Evolutionary conservation across 1,139 yeast genomes (phyloP).

Genomic region (Pichia sp.): DNA sequence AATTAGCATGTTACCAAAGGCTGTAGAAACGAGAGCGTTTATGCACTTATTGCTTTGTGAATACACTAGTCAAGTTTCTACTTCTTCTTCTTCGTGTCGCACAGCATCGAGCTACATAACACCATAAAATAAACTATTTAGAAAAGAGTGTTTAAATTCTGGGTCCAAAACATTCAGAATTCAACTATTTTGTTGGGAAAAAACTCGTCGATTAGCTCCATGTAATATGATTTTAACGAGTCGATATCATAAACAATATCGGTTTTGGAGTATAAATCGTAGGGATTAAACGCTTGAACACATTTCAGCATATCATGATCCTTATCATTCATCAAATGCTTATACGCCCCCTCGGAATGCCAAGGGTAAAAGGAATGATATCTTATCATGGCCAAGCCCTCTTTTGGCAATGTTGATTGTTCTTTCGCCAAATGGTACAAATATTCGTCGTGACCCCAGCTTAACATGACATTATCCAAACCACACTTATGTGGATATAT

Average conservation of each 20-base stretch:
- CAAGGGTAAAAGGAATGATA: conserved; percentile 73
- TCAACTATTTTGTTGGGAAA: conserved; percentile 52
- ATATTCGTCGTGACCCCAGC: conserved; percentile 79
- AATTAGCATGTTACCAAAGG: too few species aligned
- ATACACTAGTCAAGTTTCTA: too few species aligned
- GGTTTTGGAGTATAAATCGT: conserved; percentile 59
- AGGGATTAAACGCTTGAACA: conserved; percentile 58
- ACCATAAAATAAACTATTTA: too few species aligned
- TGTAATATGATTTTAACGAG: conserved; percentile 47
- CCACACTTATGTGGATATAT: conserved; percentile 61
- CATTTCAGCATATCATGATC: conserved; percentile 57
- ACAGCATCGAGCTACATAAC: too few species aligned
- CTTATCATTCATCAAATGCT: conserved; percentile 56
- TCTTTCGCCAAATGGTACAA: conserved; percentile 65
- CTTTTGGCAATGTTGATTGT: conserved; percentile 55
- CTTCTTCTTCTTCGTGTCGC: too few species aligned
- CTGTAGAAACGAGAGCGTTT: too few species aligned
- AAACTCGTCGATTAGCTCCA: conserved; percentile 57
- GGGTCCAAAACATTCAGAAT: conserved; percentile 28
- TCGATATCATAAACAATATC: conserved; percentile 39
- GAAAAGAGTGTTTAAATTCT: too few species aligned
- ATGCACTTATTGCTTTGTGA: too few species aligned
- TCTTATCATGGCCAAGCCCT: conserved; percentile 66
- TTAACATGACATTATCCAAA: conserved; percentile 59
- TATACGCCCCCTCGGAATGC: conserved; percentile 65